Base-by-base conservation (phyloP, 352 stramenopile genomes). In the Labyrinthula sp. region DNA sequence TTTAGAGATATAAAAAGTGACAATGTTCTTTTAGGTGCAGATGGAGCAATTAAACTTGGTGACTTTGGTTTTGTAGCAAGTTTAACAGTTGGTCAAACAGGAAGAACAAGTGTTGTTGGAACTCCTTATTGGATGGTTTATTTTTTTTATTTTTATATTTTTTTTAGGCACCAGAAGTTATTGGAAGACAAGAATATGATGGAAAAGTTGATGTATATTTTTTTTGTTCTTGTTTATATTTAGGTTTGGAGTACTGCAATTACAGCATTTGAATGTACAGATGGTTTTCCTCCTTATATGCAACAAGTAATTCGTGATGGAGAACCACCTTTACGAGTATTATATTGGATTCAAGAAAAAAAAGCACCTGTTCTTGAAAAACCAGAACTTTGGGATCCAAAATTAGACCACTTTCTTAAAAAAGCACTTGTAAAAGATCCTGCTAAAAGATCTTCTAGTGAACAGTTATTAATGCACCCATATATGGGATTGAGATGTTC, bases 101-200 rank as follows among this genome's bases (percentile, higher is more conserved):
- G 68, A 33, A 57, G 67, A 14, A 66, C 58, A 3, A 67, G 71
- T 1, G 81, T 89, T n/a, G 78, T 89, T 1, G 78, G 79, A 3
- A 92, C 79, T 18, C 77, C 77, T 8, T 89, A 87, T 55, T 92
- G 79, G 79, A 92, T 92, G 78, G n/a, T n/a, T n/a, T n/a, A n/a
- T n/a, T n/a, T n/a, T n/a, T n/a, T n/a, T n/a, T n/a, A n/a, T n/a
- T n/a, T n/a, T n/a, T n/a, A n/a, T n/a, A n/a, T n/a, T n/a, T n/a
- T n/a, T n/a, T n/a, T n/a, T n/a, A n/a, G n/a, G 82, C 77, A 5
- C 77, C 78, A 3, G 79, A 92, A 62, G 73, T 92, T 48, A 89
- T 92, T 58, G 71, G 80, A 54, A 75, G 79, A 39, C 69, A 70
- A 38, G 75, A 82, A 54, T 88, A 89, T 63, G 76, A 87, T 54